phyloP scores from a whole-genome alignment of 805 yeast genomes.

The Candida anglica region DNA sequence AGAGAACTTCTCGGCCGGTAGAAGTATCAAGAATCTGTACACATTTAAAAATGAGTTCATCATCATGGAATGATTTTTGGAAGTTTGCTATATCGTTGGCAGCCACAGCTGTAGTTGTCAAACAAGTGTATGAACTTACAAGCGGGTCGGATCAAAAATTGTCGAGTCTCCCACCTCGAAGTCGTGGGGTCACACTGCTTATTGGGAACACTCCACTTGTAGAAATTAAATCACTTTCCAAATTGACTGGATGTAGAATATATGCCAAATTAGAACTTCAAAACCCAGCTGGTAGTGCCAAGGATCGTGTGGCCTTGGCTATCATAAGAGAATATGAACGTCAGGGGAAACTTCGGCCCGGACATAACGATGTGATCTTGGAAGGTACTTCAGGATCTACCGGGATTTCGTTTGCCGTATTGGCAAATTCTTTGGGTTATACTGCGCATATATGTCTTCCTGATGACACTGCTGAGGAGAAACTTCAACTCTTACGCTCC shows the following conservation, averaged over 20 bases:
- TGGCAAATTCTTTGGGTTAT: slow-evolving; percentile 87
- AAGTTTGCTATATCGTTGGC: no score
- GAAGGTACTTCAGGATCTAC: slow-evolving; percentile 98
- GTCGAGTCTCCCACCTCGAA: slow-evolving; percentile 24
- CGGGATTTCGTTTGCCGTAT: slow-evolving; percentile 87
- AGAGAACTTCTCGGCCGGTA: no score
- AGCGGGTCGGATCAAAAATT: no score
- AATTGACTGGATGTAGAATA: slow-evolving; percentile 72
- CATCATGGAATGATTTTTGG: no score
- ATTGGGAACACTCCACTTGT: slow-evolving; percentile 92
- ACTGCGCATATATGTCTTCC: slow-evolving; percentile 92
- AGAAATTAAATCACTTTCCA: slow-evolving; percentile 64
- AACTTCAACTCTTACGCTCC: slow-evolving; percentile 62
- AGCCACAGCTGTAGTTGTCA: neutral
- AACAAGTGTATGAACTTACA: slow-evolving; percentile 1
- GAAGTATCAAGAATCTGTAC: no score
- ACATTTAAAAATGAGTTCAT: no score
- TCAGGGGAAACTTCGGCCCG: slow-evolving; percentile 52
- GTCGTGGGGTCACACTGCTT: slow-evolving; percentile 66
- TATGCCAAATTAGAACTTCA: slow-evolving; percentile 81
- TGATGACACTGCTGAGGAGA: slow-evolving; percentile 87
- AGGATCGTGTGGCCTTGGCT: slow-evolving; percentile 88
- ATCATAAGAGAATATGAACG: slow-evolving; percentile 68
- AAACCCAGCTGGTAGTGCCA: slow-evolving; percentile 95
- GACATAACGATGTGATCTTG: slow-evolving; percentile 68